Percentiles rank a stretch among this genome's conserved stretches.
Evolutionary conservation across 164 flowering plant species (phyloP).

Genomic region (Cinnamomum chago): DNA sequence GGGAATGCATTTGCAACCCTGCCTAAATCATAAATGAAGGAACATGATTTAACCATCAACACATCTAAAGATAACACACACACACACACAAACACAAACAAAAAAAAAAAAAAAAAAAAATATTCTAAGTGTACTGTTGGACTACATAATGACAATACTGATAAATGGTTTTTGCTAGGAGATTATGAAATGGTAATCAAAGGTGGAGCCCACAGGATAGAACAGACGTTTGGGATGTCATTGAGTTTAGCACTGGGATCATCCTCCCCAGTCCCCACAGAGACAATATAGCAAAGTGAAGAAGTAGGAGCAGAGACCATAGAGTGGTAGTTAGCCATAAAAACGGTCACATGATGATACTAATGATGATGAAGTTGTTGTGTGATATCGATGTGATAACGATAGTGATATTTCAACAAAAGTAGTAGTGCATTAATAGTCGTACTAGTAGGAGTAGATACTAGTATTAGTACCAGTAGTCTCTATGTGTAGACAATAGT

Average conservation of each 20-base stretch:
- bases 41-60: not conserved
- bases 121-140: not conserved
- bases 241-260: not conserved
- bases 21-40: not conserved
- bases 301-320: not conserved
- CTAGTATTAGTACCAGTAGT: not conserved
- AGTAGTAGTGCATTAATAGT: not conserved
- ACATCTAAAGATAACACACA: no score
- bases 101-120: no score
- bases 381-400: not conserved
- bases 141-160: no score
- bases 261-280: not conserved
- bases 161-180: no score
- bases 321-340: not conserved
- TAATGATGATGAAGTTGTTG: not conserved
- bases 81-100: no score
- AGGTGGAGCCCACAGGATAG: not conserved
- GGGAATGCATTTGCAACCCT: not conserved
- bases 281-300: not conserved
- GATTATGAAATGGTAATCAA: not conserved
- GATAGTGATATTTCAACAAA: not conserved
- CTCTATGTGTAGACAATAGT: not conserved
- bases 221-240: not conserved
- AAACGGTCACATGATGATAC: not conserved
- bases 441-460: not conserved